Percentiles rank a stretch among this genome's conserved stretches.
phyloP scores from a whole-genome alignment of 805 yeast genomes.

The Ogataea sp. region DNA sequence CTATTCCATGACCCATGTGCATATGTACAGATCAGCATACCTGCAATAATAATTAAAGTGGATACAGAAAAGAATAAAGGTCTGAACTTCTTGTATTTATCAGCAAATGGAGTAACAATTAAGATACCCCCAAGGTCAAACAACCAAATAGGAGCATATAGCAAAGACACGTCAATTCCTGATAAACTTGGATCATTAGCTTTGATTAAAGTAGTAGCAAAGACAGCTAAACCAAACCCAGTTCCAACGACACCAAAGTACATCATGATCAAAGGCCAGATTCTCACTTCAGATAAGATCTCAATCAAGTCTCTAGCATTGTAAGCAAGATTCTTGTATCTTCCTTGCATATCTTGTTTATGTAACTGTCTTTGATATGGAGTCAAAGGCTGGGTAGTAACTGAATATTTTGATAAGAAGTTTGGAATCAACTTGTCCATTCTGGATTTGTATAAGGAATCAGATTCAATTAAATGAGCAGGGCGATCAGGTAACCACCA shows the following conservation, averaged over 20 bases:
- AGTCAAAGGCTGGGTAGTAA: constrained; percentile 38
- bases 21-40: constrained; percentile 68
- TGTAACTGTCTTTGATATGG: constrained; percentile 49
- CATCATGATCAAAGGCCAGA: constrained; percentile 81
- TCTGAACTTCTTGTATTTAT: constrained; percentile 50
- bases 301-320: constrained; percentile 45
- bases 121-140: constrained; percentile 74
- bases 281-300: constrained; percentile 53
- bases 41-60: constrained; percentile 60
- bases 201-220: constrained; percentile 70
- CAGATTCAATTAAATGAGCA: constrained; percentile 13
- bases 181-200: constrained; percentile 54
- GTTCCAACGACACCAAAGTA: constrained; percentile 90
- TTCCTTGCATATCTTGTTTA: constrained; percentile 46
- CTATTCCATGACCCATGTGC: constrained; percentile 68
- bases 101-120: constrained; percentile 73
- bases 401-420: constrained; percentile 10
- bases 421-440: constrained; percentile 14
- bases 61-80: constrained; percentile 56
- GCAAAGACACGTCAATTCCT: constrained; percentile 62
- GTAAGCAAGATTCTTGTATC: constrained; percentile 47
- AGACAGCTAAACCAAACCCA: constrained; percentile 81
- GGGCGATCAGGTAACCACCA: constrained; percentile 92
- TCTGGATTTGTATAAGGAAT: constrained; percentile 6
- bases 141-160: constrained; percentile 88